These are phyloP conservation scores for Trichoderma citrinoviride DNA, from an alignment of 2,329 filamentous ascomycete species.

Conservation along the genomic window DNA sequence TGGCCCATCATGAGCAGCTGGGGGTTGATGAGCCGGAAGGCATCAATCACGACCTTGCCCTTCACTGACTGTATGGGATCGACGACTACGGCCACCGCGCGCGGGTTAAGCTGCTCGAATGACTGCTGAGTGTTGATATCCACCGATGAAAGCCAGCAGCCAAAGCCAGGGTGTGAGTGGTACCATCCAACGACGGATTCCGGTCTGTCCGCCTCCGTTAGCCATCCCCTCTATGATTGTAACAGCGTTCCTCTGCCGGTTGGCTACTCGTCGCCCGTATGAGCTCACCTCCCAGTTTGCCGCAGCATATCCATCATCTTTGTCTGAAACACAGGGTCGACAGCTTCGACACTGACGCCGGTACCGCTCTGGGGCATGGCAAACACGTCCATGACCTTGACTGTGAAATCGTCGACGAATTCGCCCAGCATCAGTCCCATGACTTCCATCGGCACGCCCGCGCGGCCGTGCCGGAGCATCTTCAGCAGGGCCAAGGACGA, in stretches of 20 bases:
- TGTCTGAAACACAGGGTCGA: conserved; percentile 97
- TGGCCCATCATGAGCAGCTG: conserved; percentile 98
- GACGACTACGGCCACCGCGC: conserved; percentile 95
- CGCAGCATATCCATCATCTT: conserved; percentile 99
- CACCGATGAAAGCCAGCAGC: conserved; percentile 97
- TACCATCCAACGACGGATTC: conserved; percentile 99
- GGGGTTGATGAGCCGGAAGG: conserved; percentile 96
- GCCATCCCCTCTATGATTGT: not conserved
- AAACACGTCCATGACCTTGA: conserved; percentile 97
- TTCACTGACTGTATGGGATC: conserved; percentile 99
- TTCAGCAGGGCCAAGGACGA: conserved; percentile 95
- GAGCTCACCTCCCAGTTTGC: conserved; percentile 83
- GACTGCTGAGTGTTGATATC: conserved; percentile 99
- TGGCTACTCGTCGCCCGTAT: not conserved
- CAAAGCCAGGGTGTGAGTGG: conserved; percentile 97
- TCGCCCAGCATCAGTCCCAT: conserved; percentile 99
- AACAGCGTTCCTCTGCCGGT: not conserved
- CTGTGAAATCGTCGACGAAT: conserved; percentile 98
- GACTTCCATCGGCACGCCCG: conserved; percentile 99
- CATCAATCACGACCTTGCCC: conserved; percentile 98
- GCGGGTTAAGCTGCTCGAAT: conserved; percentile 97
- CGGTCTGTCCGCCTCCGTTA: conserved; percentile 60
- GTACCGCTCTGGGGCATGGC: conserved; percentile 99
- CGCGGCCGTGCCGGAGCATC: conserved; percentile 96
- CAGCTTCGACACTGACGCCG: conserved; percentile 95